Evolutionary conservation across 371 early-diverging fungal genomes (phyloP).

Genomic region (Ordospora colligata): DNA sequence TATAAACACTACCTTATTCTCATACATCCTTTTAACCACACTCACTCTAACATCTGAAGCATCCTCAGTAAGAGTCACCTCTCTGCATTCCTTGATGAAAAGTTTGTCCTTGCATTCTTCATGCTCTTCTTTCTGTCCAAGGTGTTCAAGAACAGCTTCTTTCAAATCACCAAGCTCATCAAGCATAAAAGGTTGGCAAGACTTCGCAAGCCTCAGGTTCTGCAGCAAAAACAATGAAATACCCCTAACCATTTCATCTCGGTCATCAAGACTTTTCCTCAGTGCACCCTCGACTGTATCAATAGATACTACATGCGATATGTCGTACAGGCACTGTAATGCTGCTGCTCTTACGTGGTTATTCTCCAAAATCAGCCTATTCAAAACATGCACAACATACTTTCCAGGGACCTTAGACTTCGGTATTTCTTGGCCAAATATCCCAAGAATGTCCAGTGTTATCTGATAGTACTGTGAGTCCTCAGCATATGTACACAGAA

Average conservation of each 20-base stretch:
- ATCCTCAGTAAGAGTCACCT: conserved; percentile 29
- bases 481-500: conserved; percentile 56
- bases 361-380: conserved; percentile 59
- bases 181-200: conserved; percentile 2
- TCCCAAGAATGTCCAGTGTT: conserved; percentile 55
- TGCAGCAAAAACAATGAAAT: conserved; percentile 1
- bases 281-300: background rate
- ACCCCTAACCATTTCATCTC: background rate
- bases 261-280: conserved; percentile 6
- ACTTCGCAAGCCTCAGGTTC: background rate
- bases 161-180: conserved; percentile 41
- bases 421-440: conserved; percentile 40
- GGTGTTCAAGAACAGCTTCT: conserved; percentile 3
- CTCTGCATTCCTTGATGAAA: conserved; percentile 40
- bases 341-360: conserved; percentile 49
- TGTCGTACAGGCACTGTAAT: conserved; percentile 34
- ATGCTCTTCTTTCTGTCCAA: conserved; percentile 3
- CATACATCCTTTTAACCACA: conserved; percentile 34
- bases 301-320: background rate
- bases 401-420: conserved; percentile 27
- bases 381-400: conserved; percentile 53
- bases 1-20: conserved; percentile 4
- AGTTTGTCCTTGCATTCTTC: background rate
- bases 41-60: conserved; percentile 24
- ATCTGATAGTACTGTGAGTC: conserved; percentile 57